phyloP scores from a whole-genome alignment of 139 green algal species.

The Gonium pectorale region DNA sequence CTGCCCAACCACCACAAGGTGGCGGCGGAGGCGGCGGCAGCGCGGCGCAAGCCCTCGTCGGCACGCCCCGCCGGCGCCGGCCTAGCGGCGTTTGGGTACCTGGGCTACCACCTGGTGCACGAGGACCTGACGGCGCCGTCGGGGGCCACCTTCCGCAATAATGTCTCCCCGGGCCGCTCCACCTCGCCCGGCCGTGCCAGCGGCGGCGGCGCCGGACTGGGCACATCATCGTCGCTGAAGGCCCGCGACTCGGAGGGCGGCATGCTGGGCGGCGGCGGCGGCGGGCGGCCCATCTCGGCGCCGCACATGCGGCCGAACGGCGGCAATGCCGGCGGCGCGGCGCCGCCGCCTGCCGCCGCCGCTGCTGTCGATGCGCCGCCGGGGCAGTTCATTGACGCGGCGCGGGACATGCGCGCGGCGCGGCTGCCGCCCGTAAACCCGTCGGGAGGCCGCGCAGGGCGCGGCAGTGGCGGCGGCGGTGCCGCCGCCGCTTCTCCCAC shows the following conservation, averaged over 20 bases:
- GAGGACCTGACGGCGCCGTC: constrained; percentile 26
- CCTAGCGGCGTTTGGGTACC: constrained; percentile 26
- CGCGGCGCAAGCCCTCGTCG: neutral
- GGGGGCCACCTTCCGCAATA: neutral
- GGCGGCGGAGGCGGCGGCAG: constrained; percentile 21
- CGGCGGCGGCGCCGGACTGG: neutral
- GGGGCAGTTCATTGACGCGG: neutral
- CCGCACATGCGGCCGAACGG: constrained; percentile 20
- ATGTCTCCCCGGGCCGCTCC: neutral
- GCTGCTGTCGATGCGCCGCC: neutral
- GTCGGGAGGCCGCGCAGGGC: neutral
- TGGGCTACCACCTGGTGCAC: constrained; percentile 25
- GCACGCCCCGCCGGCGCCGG: constrained; percentile 22
- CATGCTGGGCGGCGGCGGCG: neutral
- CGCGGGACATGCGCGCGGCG: constrained; percentile 16
- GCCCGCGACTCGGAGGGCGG: neutral
- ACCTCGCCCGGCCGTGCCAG: constrained; percentile 2
- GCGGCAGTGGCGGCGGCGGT: neutral
- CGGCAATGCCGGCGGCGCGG: neutral
- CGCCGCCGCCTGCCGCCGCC: neutral
- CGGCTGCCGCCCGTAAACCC: constrained; percentile 1
- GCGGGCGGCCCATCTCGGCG: constrained; percentile 21
- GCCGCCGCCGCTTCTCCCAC: neutral
- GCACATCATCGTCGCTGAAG: neutral
- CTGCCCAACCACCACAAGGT: constrained; percentile 45